phyloP scores from a whole-genome alignment of 768 basidiomycete species.

The Boletus pseudo-olivaceus region DNA sequence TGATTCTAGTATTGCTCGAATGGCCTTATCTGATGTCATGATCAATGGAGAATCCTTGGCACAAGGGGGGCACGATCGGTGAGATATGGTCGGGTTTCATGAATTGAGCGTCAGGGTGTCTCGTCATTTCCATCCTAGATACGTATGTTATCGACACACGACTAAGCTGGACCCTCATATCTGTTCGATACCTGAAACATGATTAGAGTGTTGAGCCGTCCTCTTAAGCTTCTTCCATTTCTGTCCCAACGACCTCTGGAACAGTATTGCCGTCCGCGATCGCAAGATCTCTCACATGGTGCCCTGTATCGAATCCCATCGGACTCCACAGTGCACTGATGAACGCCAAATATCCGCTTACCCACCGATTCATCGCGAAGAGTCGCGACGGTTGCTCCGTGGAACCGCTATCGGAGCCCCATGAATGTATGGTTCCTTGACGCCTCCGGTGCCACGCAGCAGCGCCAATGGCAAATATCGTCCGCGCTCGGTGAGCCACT shows the following conservation, averaged over 20 bases:
- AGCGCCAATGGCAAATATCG: slow-evolving; percentile 12
- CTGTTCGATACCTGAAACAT: background rate
- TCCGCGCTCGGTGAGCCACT: background rate
- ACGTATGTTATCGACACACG: background rate
- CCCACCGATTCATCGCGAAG: slow-evolving; percentile 3
- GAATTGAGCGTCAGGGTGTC: background rate
- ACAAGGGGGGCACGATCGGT: background rate
- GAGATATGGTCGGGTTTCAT: background rate
- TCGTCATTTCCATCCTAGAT: slow-evolving; percentile 6
- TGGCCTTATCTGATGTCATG: slow-evolving; percentile 11
- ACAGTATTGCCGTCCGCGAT: background rate
- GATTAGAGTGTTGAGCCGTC: background rate
- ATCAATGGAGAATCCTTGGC: slow-evolving; percentile 6
- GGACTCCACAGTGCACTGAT: background rate
- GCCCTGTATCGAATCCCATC: background rate
- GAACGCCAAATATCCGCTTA: background rate
- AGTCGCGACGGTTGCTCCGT: slow-evolving; percentile 16
- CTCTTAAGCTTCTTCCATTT: slow-evolving; percentile 2
- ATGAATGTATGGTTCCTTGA: background rate
- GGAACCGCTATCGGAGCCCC: background rate
- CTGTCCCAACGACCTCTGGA: background rate
- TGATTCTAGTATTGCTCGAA: background rate
- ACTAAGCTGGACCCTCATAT: background rate
- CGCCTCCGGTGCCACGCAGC: background rate
- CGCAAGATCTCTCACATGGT: background rate